Percentiles rank a stretch among this genome's conserved stretches.
Evolutionary conservation across 2,329 filamentous ascomycete genomes (phyloP).

Genomic region (Aureobasidium zeae): DNA sequence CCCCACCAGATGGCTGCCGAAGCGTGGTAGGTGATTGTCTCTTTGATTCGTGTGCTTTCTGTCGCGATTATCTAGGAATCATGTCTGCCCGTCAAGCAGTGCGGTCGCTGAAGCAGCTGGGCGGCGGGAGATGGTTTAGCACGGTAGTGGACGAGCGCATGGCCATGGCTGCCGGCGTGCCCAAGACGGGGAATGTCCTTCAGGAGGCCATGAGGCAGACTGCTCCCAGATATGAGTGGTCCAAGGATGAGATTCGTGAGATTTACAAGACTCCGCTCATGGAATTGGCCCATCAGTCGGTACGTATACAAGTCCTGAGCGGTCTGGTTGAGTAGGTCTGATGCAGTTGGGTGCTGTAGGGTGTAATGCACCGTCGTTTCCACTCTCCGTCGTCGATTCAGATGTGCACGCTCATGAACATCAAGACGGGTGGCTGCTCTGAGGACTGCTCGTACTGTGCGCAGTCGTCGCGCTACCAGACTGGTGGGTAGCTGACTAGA

Average conservation of each 20-base stretch:
- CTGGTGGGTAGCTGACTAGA: constrained; percentile 33
- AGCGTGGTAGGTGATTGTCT: too few relatives aligned
- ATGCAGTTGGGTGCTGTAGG: constrained; percentile 42
- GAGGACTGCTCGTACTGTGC: constrained; percentile 93
- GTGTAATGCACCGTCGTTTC: constrained; percentile 70
- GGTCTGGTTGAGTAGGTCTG: background rate
- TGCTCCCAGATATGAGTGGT: constrained; percentile 64
- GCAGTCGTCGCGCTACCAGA: constrained; percentile 71
- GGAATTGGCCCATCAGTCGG: constrained; percentile 46
- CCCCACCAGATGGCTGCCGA: too few relatives aligned
- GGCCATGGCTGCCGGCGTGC: constrained; percentile 21
- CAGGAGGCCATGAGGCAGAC: constrained; percentile 50
- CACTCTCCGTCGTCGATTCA: constrained; percentile 77
- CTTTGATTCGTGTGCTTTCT: background rate
- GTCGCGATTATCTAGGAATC: too few relatives aligned
- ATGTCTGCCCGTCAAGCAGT: constrained; percentile 14
- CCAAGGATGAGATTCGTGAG: constrained; percentile 67
- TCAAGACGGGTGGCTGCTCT: constrained; percentile 86
- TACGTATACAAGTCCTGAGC: constrained; percentile 16
- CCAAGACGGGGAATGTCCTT: constrained; percentile 26
- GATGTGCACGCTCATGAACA: constrained; percentile 92
- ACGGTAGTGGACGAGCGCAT: constrained; percentile 30
- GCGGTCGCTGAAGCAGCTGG: constrained; percentile 17
- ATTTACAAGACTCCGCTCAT: constrained; percentile 77
- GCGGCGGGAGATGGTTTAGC: constrained; percentile 25